Conservation (phyloP, 2,329 filamentous ascomycete genomes). For the Fusarium pseudonygamai region DNA sequence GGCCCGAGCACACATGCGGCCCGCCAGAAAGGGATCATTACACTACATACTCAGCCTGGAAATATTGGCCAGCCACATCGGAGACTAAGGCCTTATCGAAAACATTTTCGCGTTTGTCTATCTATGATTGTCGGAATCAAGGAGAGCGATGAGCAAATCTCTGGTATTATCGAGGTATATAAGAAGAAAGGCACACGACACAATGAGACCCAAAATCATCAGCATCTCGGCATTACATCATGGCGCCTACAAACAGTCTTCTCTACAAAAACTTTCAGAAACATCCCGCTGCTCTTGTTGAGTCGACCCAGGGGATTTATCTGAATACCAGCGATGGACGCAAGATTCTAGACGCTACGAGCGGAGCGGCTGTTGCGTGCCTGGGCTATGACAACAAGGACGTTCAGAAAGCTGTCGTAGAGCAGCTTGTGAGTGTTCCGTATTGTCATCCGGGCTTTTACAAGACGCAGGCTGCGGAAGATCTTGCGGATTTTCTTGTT, state of each 20-base stretch:
- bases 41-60: background rate
- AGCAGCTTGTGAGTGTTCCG: conserved; percentile 28
- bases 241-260: conserved; percentile 35
- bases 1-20: background rate
- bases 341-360: conserved; percentile 37
- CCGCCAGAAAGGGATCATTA: background rate
- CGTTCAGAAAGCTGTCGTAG: conserved; percentile 34
- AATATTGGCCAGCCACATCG: background rate
- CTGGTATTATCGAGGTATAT: background rate
- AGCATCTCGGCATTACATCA: background rate
- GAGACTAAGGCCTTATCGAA: background rate
- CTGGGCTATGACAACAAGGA: conserved; percentile 37
- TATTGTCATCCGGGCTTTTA: conserved; percentile 39
- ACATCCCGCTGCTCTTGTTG: conserved; percentile 33
- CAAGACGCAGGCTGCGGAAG: conserved; percentile 31
- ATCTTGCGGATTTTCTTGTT: conserved; percentile 34
- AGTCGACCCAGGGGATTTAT: conserved; percentile 31
- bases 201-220: background rate
- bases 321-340: conserved; percentile 36
- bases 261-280: conserved; percentile 40
- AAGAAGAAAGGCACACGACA: background rate
- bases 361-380: conserved; percentile 38
- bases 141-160: background rate
- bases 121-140: background rate
- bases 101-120: background rate